Evolutionary conservation across 2,329 filamentous ascomycete species (phyloP), one percentile per base, ranked within the genome.

Genomic region (Nothomitra cinnamomea): DNA sequence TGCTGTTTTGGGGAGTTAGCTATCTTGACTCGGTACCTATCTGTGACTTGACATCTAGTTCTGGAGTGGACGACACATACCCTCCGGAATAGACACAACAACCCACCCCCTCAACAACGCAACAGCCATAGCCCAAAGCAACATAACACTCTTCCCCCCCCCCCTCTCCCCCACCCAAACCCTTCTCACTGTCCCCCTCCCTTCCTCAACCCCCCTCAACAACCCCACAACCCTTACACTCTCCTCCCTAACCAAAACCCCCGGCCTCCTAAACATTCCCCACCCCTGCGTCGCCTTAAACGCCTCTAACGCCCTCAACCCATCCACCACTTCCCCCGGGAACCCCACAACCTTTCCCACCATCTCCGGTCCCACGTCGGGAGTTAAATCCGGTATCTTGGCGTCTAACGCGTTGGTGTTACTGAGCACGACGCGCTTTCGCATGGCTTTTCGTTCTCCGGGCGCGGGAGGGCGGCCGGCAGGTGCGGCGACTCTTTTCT

Each of bases 201-300:
- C 48, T 32, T 38, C 51, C 17, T 54, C 52, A 13, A 80, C 74
- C 7, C 71, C 66, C 54, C 79, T 72, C 61, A 95, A 74, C 59
- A 75, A 72, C 60, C 71, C 72, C n/a, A 78, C 76, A 61, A 95
- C 62, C 56, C 85, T 76, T 41, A 85, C 71, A n/a, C 84, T 85
- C 72, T 95, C 87, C 55, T 77, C 73, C 60, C 89, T 78, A 57
- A 95, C 71, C 64, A 98, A 70, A 53, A 83, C 78, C 54, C 85
- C 85, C 24, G 92, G 92, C 59, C 80, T 77, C 60, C 86, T 74
- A 69, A 96, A 98, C 62, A 95, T 71, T 56, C 76, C 78, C 89
- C 92, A 98, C 58, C 78, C 81, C 74, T 96, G 92, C 22, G 80
- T 85, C 21, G 80, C 74, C 76, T 95, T 94, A 74, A 98, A 98